Evolutionary conservation across 2,329 filamentous ascomycete species (phyloP).

Genomic region (Metarhizium brunneum): DNA sequence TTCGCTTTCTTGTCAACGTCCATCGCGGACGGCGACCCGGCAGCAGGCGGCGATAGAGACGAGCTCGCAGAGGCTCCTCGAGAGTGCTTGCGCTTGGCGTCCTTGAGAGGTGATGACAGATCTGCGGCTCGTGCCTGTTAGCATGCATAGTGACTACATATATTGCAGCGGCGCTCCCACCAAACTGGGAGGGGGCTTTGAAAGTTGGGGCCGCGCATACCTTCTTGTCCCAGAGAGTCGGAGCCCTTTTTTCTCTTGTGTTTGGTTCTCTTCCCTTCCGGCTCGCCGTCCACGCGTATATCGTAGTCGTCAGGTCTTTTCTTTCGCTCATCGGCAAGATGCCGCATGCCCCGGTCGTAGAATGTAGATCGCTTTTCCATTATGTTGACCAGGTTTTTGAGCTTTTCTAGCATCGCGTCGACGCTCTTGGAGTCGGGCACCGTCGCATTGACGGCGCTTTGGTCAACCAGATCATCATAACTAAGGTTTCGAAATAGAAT

Average conservation of each 20-base stretch:
- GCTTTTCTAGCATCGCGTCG: conserved; percentile 52
- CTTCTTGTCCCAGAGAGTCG: conserved; percentile 35
- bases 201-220: neutral
- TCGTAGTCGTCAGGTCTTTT: conserved; percentile 47
- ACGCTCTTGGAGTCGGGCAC: conserved; percentile 56
- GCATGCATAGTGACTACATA: neutral
- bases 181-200: neutral
- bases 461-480: conserved; percentile 63
- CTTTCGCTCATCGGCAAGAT: conserved; percentile 57
- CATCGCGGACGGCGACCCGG: conserved; percentile 44
- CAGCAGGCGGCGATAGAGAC: conserved; percentile 47
- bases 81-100: conserved; percentile 42
- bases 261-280: conserved; percentile 50
- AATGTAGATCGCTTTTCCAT: conserved; percentile 58
- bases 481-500: conserved; percentile 49
- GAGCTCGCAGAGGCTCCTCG: conserved; percentile 49
- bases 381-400: conserved; percentile 55
- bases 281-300: conserved; percentile 37
- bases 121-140: conserved; percentile 24
- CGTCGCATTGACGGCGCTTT: conserved; percentile 43
- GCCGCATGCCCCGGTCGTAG: conserved; percentile 65
- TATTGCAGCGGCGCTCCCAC: neutral
- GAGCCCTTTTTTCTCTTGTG: conserved; percentile 72
- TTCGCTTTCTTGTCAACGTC: conserved; percentile 48
- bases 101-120: conserved; percentile 44